Conservation (phyloP, 2,329 filamentous ascomycete genomes). For the Westerdykella ornata region DNA sequence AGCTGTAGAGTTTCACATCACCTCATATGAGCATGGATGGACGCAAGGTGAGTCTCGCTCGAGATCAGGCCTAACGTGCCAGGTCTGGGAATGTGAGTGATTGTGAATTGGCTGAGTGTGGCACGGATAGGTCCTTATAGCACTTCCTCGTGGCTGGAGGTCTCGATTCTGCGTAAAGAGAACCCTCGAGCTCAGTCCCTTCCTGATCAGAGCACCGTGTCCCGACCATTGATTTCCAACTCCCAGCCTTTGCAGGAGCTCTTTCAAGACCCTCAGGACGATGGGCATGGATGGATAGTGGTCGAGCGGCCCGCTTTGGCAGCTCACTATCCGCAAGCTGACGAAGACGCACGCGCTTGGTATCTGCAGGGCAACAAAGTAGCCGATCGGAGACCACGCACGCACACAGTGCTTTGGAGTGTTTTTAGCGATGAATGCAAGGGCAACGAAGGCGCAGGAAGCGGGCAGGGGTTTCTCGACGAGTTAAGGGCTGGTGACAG, state of each 20-base stretch:
- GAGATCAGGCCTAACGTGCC: too few species aligned
- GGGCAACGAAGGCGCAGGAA: conserved; percentile 21
- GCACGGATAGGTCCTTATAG: conserved; percentile 14
- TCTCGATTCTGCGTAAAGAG: conserved; percentile 20
- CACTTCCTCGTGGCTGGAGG: conserved; percentile 31
- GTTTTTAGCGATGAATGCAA: conserved; percentile 2
- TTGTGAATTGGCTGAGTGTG: neutral
- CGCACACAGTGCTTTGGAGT: conserved; percentile 19
- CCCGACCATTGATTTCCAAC: neutral
- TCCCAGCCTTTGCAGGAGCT: conserved; percentile 5
- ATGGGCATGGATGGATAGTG: conserved; percentile 12
- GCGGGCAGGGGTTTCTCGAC: conserved; percentile 22
- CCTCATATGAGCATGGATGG: conserved; percentile 30
- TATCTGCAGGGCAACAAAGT: conserved; percentile 31
- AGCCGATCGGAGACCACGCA: conserved; percentile 4
- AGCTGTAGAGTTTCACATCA: conserved; percentile 19
- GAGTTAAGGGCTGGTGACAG: conserved; percentile 22
- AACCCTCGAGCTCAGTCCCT: too few species aligned
- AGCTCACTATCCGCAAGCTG: conserved; percentile 17
- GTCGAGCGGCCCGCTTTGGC: conserved; percentile 14
- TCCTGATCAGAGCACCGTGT: neutral
- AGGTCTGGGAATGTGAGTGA: too few species aligned
- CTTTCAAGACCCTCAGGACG: conserved; percentile 1
- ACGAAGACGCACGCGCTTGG: conserved; percentile 23
- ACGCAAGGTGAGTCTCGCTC: too few species aligned